phyloP scores from a whole-genome alignment of 2,329 filamentous ascomycete species.

The Penicillium sp. region DNA sequence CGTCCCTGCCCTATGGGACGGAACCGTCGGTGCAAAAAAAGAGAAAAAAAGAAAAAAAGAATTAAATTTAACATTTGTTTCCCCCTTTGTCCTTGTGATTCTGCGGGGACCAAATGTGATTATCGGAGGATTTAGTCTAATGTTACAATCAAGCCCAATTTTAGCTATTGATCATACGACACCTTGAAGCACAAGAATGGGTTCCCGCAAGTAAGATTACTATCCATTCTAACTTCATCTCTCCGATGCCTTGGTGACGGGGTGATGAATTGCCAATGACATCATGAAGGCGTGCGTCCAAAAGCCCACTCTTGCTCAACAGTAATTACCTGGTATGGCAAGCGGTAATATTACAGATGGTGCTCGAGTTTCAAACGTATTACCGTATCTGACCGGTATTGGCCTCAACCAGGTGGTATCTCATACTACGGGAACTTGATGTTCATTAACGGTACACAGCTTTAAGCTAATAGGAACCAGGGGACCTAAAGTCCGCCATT shows the following conservation, averaged over 20 bases:
- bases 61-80: background rate
- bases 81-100: slow-evolving; percentile 7
- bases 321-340: background rate
- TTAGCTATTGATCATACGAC: too few species aligned
- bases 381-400: slow-evolving; percentile 2
- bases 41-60: background rate
- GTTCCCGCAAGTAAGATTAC: background rate
- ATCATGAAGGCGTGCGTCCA: slow-evolving; percentile 21
- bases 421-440: background rate
- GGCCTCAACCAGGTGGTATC: background rate
- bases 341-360: background rate
- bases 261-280: slow-evolving; percentile 9
- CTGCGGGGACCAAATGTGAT: slow-evolving; percentile 14
- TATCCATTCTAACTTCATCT: background rate
- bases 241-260: background rate
- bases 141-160: background rate
- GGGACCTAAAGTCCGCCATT: slow-evolving; percentile 10
- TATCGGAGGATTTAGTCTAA: background rate
- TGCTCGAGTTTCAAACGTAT: background rate
- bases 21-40: slow-evolving; percentile 1
- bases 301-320: background rate
- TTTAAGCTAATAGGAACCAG: slow-evolving; percentile 11
- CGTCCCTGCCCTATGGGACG: slow-evolving; percentile 8
- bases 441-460: slow-evolving; percentile 2
- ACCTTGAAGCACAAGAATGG: too few species aligned